A percentile compares a stretch with the other conserved stretches of the same genome.
phyloP scores from a whole-genome alignment of 768 basidiomycete genomes.

The Podaxis mareebaensis region DNA sequence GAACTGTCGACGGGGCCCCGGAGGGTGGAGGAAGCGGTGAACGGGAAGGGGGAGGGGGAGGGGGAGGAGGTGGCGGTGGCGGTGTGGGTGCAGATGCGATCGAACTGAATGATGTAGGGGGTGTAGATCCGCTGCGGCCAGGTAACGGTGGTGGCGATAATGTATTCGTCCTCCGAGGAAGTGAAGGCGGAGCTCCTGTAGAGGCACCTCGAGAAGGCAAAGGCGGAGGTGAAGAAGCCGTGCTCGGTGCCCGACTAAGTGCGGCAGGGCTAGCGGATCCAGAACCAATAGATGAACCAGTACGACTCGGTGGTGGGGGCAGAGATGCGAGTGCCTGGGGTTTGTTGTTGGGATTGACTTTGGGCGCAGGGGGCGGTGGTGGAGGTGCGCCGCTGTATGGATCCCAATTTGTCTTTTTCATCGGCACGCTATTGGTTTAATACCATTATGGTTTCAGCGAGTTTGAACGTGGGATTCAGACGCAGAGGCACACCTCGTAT shows the following conservation, averaged over 20 bases:
- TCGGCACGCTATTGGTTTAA: slow-evolving; percentile 42
- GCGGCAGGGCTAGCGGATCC: slow-evolving; percentile 8
- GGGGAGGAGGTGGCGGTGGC: slow-evolving; percentile 16
- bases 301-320: slow-evolving; percentile 40
- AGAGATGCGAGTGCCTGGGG: slow-evolving; percentile 28
- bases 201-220: slow-evolving; percentile 24
- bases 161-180: slow-evolving; percentile 25
- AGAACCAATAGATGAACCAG: slow-evolving; percentile 23
- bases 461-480: not conserved
- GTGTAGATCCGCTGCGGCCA: slow-evolving; percentile 17
- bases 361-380: slow-evolving; percentile 49
- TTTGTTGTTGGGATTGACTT: slow-evolving; percentile 32
- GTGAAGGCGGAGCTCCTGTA: slow-evolving; percentile 27
- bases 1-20: not conserved
- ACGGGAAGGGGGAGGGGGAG: slow-evolving; percentile 8
- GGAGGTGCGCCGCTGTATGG: slow-evolving; percentile 52
- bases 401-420: slow-evolving; percentile 68
- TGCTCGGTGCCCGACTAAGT: slow-evolving; percentile 17
- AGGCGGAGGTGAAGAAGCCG: slow-evolving; percentile 23
- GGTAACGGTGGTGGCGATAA: slow-evolving; percentile 25
- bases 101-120: slow-evolving; percentile 17
- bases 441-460: not conserved
- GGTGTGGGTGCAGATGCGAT: slow-evolving; percentile 6
- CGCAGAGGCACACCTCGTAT: slow-evolving; percentile 40
- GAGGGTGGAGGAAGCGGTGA: slow-evolving; percentile 16